Evolutionary conservation across 1,284 basidiomycete genomes (phyloP), one percentile per base, ranked within the genome.

Genomic region (Ustilago lituana): DNA sequence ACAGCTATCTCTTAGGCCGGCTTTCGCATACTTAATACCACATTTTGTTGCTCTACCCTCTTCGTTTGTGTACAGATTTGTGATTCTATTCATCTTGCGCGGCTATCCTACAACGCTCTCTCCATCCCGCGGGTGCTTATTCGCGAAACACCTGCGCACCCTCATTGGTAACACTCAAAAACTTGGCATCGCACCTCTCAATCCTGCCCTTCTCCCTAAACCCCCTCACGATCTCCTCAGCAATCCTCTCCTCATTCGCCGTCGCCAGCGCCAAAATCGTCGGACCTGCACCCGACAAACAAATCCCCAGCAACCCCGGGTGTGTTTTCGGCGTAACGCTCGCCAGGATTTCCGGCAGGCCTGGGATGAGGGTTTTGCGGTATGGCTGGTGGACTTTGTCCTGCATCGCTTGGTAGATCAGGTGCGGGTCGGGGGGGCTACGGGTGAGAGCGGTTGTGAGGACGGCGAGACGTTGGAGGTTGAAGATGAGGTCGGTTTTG

Each of bases 351-450:
- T 68, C 58, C 11, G 74, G 69, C 17, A 82, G 86, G 27, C 95
- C 96, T 37, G 96, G 96, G 61, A 99, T 97, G 52, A 98, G 86
- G 36, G 86, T 84, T 84, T 91, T 92, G 31, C 96, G 89, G 83
- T 98, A 98, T 0, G 96, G 96, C 82, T 99, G 96, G 83, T 98
- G 96, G 12, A 99, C 88, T 44, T 91, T 89, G 84, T 99, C 96
- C 82, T 98, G 97, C 96, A 98, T 98, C 0, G 95, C 96, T 83
- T 98, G 94, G 84, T 95, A 98, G 72, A 98, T 98, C 23, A 99
- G 88, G 37, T 90, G 89, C 0, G 93, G 87, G 82, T 98, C 93
- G 0, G 94, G 94, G 1, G 96, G 95, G 12, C 89, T 89, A 79
- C 91, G 89, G 0, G 89, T 90, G 6, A 99, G 87, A 0, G 96